Percentiles rank a stretch among this genome's conserved stretches.
These are phyloP conservation scores for Gregarina niphandrodes DNA, from an alignment of 169 alveolate species.

Conservation along the genomic window DNA sequence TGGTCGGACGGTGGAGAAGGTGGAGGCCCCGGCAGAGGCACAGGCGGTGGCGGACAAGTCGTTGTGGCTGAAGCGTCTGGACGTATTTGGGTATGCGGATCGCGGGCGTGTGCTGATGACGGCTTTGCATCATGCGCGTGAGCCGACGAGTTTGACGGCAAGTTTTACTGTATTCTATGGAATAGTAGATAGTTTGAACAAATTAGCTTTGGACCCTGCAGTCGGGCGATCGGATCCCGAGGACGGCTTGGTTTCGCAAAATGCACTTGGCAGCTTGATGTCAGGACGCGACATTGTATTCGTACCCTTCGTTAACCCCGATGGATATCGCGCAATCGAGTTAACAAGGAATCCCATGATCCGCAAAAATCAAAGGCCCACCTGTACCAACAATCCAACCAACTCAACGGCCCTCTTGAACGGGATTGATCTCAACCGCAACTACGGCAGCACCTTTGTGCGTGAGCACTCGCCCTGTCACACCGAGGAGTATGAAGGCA, in stretches of 20 bases:
- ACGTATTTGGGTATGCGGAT: too few species aligned
- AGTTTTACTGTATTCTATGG: neutral
- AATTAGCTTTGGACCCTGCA: too few species aligned
- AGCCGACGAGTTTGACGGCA: neutral
- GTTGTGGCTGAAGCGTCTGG: too few species aligned
- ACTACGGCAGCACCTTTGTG: slow-evolving; percentile 9
- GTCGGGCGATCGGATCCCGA: too few species aligned
- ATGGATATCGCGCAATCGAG: slow-evolving; percentile 20
- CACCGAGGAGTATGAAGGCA: slow-evolving; percentile 18
- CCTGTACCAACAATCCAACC: slow-evolving; percentile 6
- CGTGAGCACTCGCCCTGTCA: too few species aligned
- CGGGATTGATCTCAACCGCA: slow-evolving; percentile 19
- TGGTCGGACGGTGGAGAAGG: too few species aligned
- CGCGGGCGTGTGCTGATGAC: slow-evolving; percentile 3
- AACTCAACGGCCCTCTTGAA: too few species aligned
- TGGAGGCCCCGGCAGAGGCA: too few species aligned
- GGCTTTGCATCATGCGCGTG: slow-evolving; percentile 1
- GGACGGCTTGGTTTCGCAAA: too few species aligned
- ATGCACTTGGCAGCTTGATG: too few species aligned
- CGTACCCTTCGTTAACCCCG: slow-evolving; percentile 21
- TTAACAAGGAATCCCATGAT: slow-evolving; percentile 2
- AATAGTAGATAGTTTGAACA: too few species aligned
- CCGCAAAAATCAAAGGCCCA: slow-evolving; percentile 13
- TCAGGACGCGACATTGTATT: slow-evolving; percentile 4
- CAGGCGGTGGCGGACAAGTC: too few species aligned